A percentile compares a stretch with the other conserved stretches of the same genome.
Evolutionary conservation across 73 alveolate genomes (phyloP).

Genomic region (Breviolum minutum): DNA sequence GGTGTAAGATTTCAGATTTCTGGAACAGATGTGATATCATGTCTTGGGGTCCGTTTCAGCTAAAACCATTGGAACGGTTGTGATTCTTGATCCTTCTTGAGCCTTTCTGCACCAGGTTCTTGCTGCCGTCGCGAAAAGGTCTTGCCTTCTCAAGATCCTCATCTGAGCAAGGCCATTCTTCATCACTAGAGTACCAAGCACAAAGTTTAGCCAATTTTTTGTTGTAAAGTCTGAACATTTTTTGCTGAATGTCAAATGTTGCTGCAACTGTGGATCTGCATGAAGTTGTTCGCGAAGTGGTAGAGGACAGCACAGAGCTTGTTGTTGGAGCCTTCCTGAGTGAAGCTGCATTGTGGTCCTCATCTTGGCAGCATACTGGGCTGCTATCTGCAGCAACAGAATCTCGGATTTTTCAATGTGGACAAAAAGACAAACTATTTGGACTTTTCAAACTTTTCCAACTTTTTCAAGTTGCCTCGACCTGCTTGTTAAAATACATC

Average conservation of each 20-base stretch:
- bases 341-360: constrained; percentile 52
- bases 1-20: too few relatives aligned
- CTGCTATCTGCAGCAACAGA: constrained; percentile 59
- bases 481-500: too few relatives aligned
- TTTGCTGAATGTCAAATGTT: too few relatives aligned
- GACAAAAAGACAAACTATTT: too few relatives aligned
- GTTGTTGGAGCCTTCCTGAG: constrained; percentile 6
- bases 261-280: too few relatives aligned
- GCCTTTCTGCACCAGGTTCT: background rate
- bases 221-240: too few relatives aligned
- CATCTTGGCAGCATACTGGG: constrained; percentile 69
- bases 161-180: background rate
- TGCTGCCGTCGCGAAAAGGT: constrained; percentile 23
- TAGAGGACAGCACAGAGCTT: constrained; percentile 27
- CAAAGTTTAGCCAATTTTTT: too few relatives aligned
- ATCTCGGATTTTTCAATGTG: background rate
- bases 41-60: too few relatives aligned
- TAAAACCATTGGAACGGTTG: too few relatives aligned
- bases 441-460: background rate
- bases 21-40: too few relatives aligned
- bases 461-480: background rate
- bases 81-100: too few relatives aligned
- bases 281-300: background rate
- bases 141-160: background rate
- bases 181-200: too few relatives aligned